Conservation (phyloP, 306 rosid genomes). For the Quercus gilva region DNA sequence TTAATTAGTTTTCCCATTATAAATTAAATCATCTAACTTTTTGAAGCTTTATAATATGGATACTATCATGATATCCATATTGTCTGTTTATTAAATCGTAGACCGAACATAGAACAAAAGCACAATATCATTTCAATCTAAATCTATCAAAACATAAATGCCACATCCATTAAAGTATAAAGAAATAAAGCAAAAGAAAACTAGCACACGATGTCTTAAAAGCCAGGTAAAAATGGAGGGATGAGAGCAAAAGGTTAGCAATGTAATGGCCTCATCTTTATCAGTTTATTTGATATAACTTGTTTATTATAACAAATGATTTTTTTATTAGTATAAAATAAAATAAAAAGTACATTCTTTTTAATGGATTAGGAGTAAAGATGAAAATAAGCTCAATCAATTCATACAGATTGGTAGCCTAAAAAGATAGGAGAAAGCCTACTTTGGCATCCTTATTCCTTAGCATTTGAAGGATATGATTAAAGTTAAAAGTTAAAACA, state of each 20-base stretch:
- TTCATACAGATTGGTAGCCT: no score
- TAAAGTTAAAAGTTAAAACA: constrained; percentile 5
- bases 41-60: not conserved
- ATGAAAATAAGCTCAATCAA: no score
- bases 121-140: not conserved
- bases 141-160: not conserved
- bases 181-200: not conserved
- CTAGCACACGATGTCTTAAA: not conserved
- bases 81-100: not conserved
- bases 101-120: not conserved
- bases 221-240: not conserved
- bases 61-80: not conserved
- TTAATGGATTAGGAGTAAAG: no score
- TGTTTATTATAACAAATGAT: no score
- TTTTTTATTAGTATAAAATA: no score
- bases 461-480: not conserved
- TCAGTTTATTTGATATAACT: no score
- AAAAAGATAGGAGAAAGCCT: not conserved
- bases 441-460: not conserved
- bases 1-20: not conserved
- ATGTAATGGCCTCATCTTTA: no score
- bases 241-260: not conserved
- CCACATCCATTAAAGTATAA: not conserved
- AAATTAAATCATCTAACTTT: not conserved
- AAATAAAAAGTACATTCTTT: no score